A percentile compares a stretch with the other conserved stretches of the same genome.
phyloP scores from a whole-genome alignment of 148 eudicot genomes.

The Rhododendron ovatum region DNA sequence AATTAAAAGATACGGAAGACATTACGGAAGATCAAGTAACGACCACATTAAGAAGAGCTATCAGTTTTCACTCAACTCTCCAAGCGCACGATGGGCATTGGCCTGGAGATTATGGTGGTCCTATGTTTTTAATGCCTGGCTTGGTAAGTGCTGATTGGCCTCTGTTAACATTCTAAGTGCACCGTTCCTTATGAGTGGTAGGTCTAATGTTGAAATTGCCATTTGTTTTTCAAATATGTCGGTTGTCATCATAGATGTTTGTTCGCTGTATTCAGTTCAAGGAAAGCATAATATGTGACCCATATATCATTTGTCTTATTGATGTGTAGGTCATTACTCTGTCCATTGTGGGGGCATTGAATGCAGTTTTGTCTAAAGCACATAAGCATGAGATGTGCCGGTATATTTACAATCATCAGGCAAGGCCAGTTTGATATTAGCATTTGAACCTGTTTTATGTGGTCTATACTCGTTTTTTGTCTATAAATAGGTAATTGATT shows the following conservation, averaged over 20 bases:
- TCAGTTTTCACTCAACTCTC: slow-evolving; percentile 70
- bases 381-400: slow-evolving; percentile 87
- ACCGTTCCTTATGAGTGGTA: background rate
- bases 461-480: background rate
- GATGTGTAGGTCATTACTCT: slow-evolving; percentile 65
- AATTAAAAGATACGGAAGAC: slow-evolving; percentile 58
- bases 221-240: background rate
- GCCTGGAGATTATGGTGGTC: slow-evolving; percentile 99
- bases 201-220: background rate
- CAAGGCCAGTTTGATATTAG: slow-evolving; percentile 22
- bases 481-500: background rate
- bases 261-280: background rate
- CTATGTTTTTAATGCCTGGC: slow-evolving; percentile 92
- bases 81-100: slow-evolving; percentile 97
- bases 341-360: slow-evolving; percentile 78
- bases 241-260: background rate
- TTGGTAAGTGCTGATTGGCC: slow-evolving; percentile 44
- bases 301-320: background rate
- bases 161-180: background rate
- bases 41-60: slow-evolving; percentile 70
- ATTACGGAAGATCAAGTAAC: slow-evolving; percentile 67
- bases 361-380: slow-evolving; percentile 79
- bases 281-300: slow-evolving; percentile 10
- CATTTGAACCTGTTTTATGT: background rate
- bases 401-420: slow-evolving; percentile 97